A percentile compares a stretch with the other conserved stretches of the same genome.
Conservation (phyloP, 2,329 filamentous ascomycete species). For the Microcyclospora pomicola region DNA sequence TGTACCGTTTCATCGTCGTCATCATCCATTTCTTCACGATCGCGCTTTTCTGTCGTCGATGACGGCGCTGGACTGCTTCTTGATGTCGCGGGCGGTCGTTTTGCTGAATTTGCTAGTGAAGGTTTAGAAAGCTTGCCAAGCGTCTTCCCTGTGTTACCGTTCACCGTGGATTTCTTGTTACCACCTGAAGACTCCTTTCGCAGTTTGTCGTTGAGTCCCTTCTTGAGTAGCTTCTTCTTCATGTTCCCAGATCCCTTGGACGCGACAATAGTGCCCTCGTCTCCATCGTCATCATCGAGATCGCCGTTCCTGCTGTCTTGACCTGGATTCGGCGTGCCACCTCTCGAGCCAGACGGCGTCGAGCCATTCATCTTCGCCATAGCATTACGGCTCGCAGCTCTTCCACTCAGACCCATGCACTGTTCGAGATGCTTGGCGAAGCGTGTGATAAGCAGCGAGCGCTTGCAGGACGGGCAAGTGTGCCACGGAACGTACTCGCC, state of each 20-base stretch:
- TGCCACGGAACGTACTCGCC: conserved; percentile 41
- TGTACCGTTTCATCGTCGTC: conserved; percentile 19
- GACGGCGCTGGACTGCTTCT: conserved; percentile 10
- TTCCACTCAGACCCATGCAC: conserved; percentile 43
- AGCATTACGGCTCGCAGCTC: conserved; percentile 36
- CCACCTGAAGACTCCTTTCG: conserved; percentile 9
- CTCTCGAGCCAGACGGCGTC: conserved; percentile 19
- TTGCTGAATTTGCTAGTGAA: conserved; percentile 13
- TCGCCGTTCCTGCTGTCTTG: conserved; percentile 11
- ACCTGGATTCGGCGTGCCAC: conserved; percentile 21
- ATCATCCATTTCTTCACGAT: conserved; percentile 20
- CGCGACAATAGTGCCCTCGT: conserved; percentile 8
- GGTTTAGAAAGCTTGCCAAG: conserved; percentile 21
- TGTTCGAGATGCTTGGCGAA: conserved; percentile 49
- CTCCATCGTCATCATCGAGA: conserved; percentile 17
- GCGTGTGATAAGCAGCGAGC: conserved; percentile 46
- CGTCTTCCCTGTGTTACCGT: neutral
- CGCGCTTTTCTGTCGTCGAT: conserved; percentile 16
- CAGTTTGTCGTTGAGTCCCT: conserved; percentile 30
- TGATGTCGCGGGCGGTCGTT: conserved; percentile 11
- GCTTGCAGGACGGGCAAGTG: conserved; percentile 46
- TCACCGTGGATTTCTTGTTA: conserved; percentile 24
- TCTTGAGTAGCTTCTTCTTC: conserved; percentile 25
- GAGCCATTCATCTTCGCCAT: conserved; percentile 30
- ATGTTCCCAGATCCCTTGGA: conserved; percentile 16